Conservation (phyloP, 768 basidiomycete genomes). For the Amanita pallidorosea region DNA sequence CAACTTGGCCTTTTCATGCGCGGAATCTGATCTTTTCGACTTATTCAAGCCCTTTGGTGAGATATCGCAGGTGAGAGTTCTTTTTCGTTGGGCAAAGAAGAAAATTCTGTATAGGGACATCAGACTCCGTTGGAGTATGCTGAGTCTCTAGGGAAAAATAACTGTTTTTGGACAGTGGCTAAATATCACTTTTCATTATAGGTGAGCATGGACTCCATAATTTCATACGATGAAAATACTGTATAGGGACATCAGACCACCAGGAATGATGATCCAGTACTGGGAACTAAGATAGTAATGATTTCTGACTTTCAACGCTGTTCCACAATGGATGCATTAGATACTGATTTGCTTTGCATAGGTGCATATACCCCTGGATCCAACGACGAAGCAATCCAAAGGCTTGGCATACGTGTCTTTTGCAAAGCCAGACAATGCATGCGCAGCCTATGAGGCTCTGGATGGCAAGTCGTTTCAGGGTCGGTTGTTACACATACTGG, state of each 20-base stretch:
- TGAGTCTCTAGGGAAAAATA: constrained; percentile 18
- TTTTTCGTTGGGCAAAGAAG: constrained; percentile 24
- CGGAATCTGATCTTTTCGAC: constrained; percentile 53
- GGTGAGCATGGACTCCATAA: constrained; percentile 23
- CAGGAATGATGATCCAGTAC: constrained; percentile 42
- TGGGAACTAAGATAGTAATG: constrained; percentile 42
- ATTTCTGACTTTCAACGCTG: constrained; percentile 17
- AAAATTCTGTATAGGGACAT: constrained; percentile 42
- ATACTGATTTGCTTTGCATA: constrained; percentile 13
- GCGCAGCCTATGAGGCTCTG: constrained; percentile 65
- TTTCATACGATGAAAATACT: constrained; percentile 28
- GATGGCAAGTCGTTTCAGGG: constrained; percentile 89
- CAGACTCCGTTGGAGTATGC: constrained; percentile 32
- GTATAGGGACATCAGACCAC: constrained; percentile 62
- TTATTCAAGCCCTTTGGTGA: constrained; percentile 63
- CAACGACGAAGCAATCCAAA: constrained; percentile 33
- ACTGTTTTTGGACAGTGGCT: constrained; percentile 13
- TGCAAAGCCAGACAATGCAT: constrained; percentile 25
- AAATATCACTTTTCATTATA: constrained; percentile 12
- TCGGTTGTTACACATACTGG: constrained; percentile 81
- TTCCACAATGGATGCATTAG: background rate
- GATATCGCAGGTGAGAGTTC: constrained; percentile 57
- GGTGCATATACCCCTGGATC: constrained; percentile 41
- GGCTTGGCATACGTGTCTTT: constrained; percentile 44
- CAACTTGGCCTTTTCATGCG: constrained; percentile 86